Base-by-base conservation (phyloP, 306 rosid genomes). In the Datisca glomerata region DNA sequence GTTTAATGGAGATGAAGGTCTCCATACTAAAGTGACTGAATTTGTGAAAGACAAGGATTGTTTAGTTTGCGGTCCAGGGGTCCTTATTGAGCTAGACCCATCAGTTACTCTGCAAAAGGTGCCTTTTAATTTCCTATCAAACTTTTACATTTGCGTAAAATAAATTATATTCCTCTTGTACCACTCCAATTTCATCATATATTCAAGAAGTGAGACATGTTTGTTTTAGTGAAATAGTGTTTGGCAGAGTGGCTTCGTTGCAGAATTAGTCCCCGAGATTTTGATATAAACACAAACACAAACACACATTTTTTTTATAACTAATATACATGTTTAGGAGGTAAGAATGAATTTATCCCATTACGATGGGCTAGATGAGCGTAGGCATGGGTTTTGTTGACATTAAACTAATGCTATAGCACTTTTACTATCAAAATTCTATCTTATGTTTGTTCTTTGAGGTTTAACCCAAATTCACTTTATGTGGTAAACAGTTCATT, bases 1-100 rank as follows among this genome's bases (percentile, higher is more conserved):
- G 70, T 89, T 83, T 71, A 89, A 89, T 68, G 95, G 95, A 49
- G 81, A 85, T 34, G 77, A 70, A 63, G 97, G 95, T 53, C 81
- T 89, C 45, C 97, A 83, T 66, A 80, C 93, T 13, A 75, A 83
- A 70, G 93, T 89, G 57, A 70, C 97, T n/a, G 95, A 83, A 51
- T 89, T 89, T 64, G 86, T 74, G 43, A 77, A 60, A 69, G 95
- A 89, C 60, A 83, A 61, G 61, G 97, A 89, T 44, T 89, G 97
- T 52, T 81, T 89, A 55, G 95, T 76, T 16, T 89, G 97, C 41
- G 95, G 95, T 44, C 91, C 97, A 16, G 97, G 97, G 45, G 59
- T 89, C 61, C 76, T 73, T 16, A 51, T 89, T 57, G 95, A 83
- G 70, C 69, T 89, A 65, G 97, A 83, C 45, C 58, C 93, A 56